Conservation (phyloP, 202 grass and related monocot species). For the Digitaria exilis region DNA sequence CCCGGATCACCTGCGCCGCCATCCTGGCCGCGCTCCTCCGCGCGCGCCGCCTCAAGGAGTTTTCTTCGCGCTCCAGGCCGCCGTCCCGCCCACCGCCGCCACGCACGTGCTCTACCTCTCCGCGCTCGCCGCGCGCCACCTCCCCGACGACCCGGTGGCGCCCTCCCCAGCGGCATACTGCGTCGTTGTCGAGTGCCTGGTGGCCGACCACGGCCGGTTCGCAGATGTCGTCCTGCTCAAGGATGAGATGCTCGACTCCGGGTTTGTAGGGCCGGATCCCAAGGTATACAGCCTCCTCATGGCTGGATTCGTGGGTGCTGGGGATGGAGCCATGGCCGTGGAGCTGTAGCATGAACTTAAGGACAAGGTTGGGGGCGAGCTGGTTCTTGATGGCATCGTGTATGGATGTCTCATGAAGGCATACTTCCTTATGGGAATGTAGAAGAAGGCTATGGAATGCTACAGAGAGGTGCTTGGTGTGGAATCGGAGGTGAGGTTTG, state of each 20-base stretch:
- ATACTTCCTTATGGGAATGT: conserved; percentile 71
- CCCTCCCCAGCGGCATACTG: conserved; percentile 79
- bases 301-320: conserved; percentile 48
- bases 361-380: conserved; percentile 59
- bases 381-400: conserved; percentile 54
- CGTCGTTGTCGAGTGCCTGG: conserved; percentile 62
- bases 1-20: conserved; percentile 69
- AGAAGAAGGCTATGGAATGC: conserved; percentile 73
- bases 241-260: conserved; percentile 75
- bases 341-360: conserved; percentile 63
- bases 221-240: conserved; percentile 62
- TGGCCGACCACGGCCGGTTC: conserved; percentile 58
- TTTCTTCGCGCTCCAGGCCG: conserved; percentile 78
- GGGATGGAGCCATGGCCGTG: conserved; percentile 49
- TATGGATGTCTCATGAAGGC: conserved; percentile 86
- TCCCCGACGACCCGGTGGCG: conserved; percentile 57
- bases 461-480: conserved; percentile 42
- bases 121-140: conserved; percentile 66
- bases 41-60: conserved; percentile 60
- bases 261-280: conserved; percentile 68
- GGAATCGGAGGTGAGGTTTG: conserved; percentile 59
- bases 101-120: conserved; percentile 81
- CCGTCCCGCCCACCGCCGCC: conserved; percentile 74
- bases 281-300: conserved; percentile 77
- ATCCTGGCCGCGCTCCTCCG: conserved; percentile 77